Evolutionary conservation across 306 rosid species (phyloP).

Genomic region (Cicer pinnatifidum): DNA sequence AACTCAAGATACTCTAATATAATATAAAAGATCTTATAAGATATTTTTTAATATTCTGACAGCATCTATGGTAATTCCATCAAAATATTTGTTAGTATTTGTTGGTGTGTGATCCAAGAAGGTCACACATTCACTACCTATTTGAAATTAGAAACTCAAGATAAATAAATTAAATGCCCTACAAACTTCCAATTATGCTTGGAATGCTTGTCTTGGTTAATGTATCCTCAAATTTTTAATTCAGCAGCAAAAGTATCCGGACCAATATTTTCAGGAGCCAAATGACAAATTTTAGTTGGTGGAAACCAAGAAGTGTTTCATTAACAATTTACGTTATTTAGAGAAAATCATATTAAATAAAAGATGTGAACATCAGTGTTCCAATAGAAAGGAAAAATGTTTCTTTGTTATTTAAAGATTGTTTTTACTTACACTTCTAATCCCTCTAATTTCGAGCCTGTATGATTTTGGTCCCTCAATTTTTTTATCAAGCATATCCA

Average conservation of each 20-base stretch:
- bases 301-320: conserved; percentile 22
- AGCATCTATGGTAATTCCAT: background rate
- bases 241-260: background rate
- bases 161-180: background rate
- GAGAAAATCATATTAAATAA: background rate
- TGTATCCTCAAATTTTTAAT: conserved; percentile 28
- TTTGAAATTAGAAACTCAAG: conserved; percentile 13
- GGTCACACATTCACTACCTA: conserved; percentile 1
- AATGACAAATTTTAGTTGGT: conserved; percentile 21
- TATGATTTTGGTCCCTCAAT: background rate
- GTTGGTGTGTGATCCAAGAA: conserved; percentile 23
- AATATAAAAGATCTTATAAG: too few species aligned
- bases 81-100: conserved; percentile 10
- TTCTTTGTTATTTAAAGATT: too few species aligned
- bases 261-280: background rate
- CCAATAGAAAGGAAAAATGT: conserved; percentile 1
- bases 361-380: background rate
- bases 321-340: conserved; percentile 14
- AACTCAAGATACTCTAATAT: too few species aligned
- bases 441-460: background rate
- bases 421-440: background rate
- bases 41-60: too few species aligned
- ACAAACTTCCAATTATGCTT: conserved; percentile 3
- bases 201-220: conserved; percentile 20
- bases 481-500: background rate